Base-by-base conservation (phyloP, 192 early-diverging fungal genomes). In the Haplosporangium gracile region DNA sequence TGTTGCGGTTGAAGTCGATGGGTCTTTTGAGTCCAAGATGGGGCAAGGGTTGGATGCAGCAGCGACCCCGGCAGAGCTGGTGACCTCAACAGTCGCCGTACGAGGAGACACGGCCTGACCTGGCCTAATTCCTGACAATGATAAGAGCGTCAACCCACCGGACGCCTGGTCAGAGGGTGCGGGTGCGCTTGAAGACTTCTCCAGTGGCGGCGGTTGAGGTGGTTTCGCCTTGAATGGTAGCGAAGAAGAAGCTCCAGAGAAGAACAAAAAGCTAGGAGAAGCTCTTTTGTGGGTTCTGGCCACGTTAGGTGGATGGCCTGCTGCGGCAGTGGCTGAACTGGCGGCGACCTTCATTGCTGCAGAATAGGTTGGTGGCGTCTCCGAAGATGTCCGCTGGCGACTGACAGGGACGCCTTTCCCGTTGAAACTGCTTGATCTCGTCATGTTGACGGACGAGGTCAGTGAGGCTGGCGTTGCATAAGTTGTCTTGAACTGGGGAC, bases 251-350 rank as follows among this genome's bases (percentile, higher is more conserved):
- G 84, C 84, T 34, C 70, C 75, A 22, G 84, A 34, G 68, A 86
- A 86, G 68, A 86, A 81, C 15, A 79, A 74, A 57, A 86, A 81
- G 32, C 84, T 86, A 1, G 84, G 84, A 0, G 84, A 86, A 5
- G 84, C 63, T 36, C 84, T 42, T 42, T 81, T 86, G 24, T 81
- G 78, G 6, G 74, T 69, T n/a, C 83, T 65, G 10, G 71, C 63
- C 9, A 71, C 47, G 29, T 63, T 70, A 6, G 75, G 55, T 18
- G 78, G 70, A 7, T 78, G 83, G 16, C 45, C 70, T 36, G 68
- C 18, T 57, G 36, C 39, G n/a, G 22, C 20, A 20, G 55, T 22
- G 1, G 60, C n/a, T 9, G 43, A 39, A 13, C 32, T 26, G 39
- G 45, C 20, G 36, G 68, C 75, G 29, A 70, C 60, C 32, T 76